These are phyloP conservation scores for Iris pallida DNA, from an alignment of 116 monocot species.

Conservation along the genomic window DNA sequence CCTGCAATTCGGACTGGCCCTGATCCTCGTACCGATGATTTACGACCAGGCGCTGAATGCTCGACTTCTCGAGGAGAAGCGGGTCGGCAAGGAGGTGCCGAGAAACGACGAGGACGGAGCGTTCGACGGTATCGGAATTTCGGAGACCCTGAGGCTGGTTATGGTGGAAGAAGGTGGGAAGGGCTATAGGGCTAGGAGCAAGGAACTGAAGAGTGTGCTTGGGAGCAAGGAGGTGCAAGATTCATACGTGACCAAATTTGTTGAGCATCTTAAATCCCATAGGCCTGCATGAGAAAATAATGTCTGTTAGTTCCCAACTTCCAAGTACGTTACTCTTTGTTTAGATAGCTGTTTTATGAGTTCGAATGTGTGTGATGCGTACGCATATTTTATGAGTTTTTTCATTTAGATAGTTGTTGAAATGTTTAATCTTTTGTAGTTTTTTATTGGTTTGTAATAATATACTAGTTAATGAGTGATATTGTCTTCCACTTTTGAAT, in stretches of 20 bases:
- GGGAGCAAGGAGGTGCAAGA: background rate
- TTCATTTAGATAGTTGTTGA: no score
- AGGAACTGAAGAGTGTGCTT: background rate
- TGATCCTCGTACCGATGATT: slow-evolving; percentile 28
- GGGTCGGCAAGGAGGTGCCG: slow-evolving; percentile 22
- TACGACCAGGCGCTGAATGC: slow-evolving; percentile 37
- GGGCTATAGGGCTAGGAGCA: background rate
- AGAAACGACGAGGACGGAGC: slow-evolving; percentile 34
- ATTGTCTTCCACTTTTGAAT: no score
- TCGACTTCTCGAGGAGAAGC: slow-evolving; percentile 18
- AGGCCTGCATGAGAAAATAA: no score
- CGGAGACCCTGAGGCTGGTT: slow-evolving; percentile 20
- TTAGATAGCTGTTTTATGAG: no score
- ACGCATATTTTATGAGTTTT: no score
- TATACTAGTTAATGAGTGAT: no score
- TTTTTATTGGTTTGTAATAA: no score
- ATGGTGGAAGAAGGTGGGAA: slow-evolving; percentile 23
- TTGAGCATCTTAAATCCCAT: background rate
- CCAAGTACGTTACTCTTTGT: no score
- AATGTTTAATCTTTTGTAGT: no score
- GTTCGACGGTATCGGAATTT: slow-evolving; percentile 23
- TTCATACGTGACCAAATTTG: background rate
- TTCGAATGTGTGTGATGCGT: no score
- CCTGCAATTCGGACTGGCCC: slow-evolving; percentile 7
- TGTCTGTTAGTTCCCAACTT: no score